Evolutionary conservation across 2,329 filamentous ascomycete genomes (phyloP).

Genomic region (Blastomyces parvus): DNA sequence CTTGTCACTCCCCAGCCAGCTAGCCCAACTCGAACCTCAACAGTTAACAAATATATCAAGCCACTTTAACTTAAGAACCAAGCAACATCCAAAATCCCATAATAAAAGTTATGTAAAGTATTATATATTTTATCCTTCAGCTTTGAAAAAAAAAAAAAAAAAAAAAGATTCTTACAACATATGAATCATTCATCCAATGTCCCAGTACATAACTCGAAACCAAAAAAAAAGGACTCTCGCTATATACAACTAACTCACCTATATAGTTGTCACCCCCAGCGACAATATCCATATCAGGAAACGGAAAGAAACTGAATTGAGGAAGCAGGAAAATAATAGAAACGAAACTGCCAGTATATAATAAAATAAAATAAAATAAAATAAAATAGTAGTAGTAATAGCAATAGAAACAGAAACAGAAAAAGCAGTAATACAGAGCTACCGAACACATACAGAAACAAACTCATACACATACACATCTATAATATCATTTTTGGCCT

Average conservation of each 20-base stretch:
- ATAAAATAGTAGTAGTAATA: not conserved
- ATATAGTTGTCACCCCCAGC: not conserved
- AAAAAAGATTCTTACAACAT: not conserved
- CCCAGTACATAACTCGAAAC: not conserved
- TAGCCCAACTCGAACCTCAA: no score
- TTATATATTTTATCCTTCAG: no score
- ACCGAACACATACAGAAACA: not conserved
- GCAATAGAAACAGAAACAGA: not conserved
- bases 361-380: not conserved
- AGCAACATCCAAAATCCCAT: not conserved
- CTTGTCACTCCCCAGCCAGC: no score
- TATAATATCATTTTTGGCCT: not conserved
- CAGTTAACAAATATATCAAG: no score
- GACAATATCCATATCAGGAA: not conserved
- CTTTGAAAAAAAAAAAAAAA: not conserved
- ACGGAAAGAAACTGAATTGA: not conserved
- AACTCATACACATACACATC: not conserved
- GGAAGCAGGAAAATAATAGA: not conserved
- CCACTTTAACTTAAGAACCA: no score
- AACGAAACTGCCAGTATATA: not conserved
- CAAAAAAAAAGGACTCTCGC: not conserved
- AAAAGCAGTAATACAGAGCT: not conserved
- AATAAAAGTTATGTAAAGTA: no score
- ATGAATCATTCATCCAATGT: not conserved
- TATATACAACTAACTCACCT: slow-evolving; percentile 7